These are phyloP conservation scores for Heritiera littoralis DNA, from an alignment of 345 rosid genomes.

Conservation along the genomic window DNA sequence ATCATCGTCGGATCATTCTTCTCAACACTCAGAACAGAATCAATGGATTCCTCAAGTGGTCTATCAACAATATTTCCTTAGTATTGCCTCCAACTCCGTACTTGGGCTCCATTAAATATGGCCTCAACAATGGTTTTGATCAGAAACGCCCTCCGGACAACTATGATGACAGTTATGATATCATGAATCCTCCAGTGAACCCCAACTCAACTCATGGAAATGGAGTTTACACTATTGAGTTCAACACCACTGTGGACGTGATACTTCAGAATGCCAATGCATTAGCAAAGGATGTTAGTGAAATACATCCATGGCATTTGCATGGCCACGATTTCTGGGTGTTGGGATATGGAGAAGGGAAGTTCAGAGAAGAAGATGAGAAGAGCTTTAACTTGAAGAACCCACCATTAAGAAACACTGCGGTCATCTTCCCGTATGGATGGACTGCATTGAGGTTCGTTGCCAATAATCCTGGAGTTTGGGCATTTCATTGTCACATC, in stretches of 20 bases:
- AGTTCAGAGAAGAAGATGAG: slow-evolving; percentile 35
- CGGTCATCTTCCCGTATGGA: slow-evolving; percentile 64
- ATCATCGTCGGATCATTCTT: slow-evolving; percentile 44
- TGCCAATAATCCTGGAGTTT: slow-evolving; percentile 80
- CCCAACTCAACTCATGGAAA: slow-evolving; percentile 49
- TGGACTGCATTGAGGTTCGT: slow-evolving; percentile 83
- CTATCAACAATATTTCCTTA: slow-evolving; percentile 69
- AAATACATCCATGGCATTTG: slow-evolving; percentile 83
- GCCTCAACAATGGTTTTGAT: slow-evolving; percentile 41
- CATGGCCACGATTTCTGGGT: slow-evolving; percentile 95
- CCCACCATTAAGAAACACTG: slow-evolving; percentile 73
- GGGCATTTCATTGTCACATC: slow-evolving; percentile 89
- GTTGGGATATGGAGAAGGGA: slow-evolving; percentile 76
- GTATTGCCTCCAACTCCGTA: slow-evolving; percentile 65
- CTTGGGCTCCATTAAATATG: slow-evolving; percentile 57
- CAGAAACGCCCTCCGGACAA: slow-evolving; percentile 45
- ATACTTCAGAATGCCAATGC: slow-evolving; percentile 71
- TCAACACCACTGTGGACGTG: slow-evolving; percentile 62
- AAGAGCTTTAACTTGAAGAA: slow-evolving; percentile 51
- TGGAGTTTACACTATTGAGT: slow-evolving; percentile 50
- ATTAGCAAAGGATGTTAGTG: slow-evolving; percentile 41
- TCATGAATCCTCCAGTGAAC: slow-evolving; percentile 49
- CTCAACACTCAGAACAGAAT: slow-evolving; percentile 68
- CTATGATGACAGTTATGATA: slow-evolving; percentile 42
- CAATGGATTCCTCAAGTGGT: slow-evolving; percentile 63